Evolutionary conservation across 192 early-diverging fungal species (phyloP), one percentile per base, ranked within the genome.

Genomic region (Ambispora gerdemannii): DNA sequence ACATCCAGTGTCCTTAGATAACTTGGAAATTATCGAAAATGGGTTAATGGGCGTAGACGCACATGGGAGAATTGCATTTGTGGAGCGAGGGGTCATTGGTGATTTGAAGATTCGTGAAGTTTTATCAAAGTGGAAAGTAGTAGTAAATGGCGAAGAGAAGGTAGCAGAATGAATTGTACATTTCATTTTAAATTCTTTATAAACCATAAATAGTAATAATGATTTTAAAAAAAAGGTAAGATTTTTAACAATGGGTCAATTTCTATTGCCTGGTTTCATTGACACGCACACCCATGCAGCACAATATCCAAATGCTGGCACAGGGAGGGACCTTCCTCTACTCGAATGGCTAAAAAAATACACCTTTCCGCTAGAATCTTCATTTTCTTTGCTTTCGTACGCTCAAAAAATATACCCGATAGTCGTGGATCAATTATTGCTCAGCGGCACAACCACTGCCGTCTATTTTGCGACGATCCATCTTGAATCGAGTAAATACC

Each of bases 281-380:
- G 96, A 98, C 64, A 95, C 94, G 17, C 96, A 98, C 77, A 89
- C 24, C 8, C 96, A 98, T 75, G 93, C 94, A 35, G 89, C 96
- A 20, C 96, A 98, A 82, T 93, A 91, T 70, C 80, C 88, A 19
- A 95, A 90, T 72, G 82, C 90, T 19, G 96, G 95, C 30, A 91
- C 90, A 11, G 96, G 95, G 19, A 90, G 92, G 78, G 93, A 95
- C 67, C 81, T 97, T 50, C 92, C 92, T 24, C 78, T 98, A 53
- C 88, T 98, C 36, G 86, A 92, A 34, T 94, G 93, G 95, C 86
- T 95, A 31, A 80, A 92, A 36, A 92, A 83, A 33, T 95, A 95
- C 82, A 95, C 93, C 15, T 98, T 96, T 83, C 93, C 92, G 31
- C 78, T 82, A 25, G 96, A 98, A 73, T 77, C 86, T 64, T 76